Evolutionary conservation across 2,329 filamentous ascomycete genomes (phyloP), one percentile per base, ranked within the genome.

Genomic region (Verticillium zaregamsianum): DNA sequence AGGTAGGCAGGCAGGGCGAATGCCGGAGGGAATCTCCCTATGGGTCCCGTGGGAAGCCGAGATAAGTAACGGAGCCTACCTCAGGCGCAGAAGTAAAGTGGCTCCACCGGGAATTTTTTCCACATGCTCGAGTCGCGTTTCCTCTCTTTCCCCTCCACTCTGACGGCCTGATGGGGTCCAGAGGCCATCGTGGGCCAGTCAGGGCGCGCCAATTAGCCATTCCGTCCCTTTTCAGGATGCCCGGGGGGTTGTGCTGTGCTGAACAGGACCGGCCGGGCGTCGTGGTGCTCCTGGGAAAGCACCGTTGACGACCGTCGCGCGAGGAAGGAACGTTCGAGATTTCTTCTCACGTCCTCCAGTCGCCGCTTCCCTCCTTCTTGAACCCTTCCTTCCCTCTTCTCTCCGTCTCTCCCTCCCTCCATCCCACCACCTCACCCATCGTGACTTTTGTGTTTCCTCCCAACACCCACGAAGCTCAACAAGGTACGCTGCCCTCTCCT

Each of bases 131-230:
- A 52, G 20, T 52, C 45, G 45, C 45, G 45, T 11, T 11, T 52
- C 20, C 45, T 23, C 23, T 52, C n/a, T 55, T 56, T 49, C 58
- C 45, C 57, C 58, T 61, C 59, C 20, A 60, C 60, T 31, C 59
- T 61, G 8, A 8, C n/a, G 7, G 20, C 23, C 20, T 52, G 45
- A 52, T 52, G 45, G 45, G 23, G 45, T 25, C 45, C 9, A 14
- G 23, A 12, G 17, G 8, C 20, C 9, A 52, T 23, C 45, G 12
- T 11, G n/a, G 61, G 11, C 63, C 63, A 63, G 11, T 64, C 59
- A 64, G 52, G 57, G 57, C 6, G 17, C 40, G n/a, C 11, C 61
- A 59, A 64, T 63, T 64, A 63, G 61, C 59, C 54, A 64, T 64
- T 63, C 57, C 57, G 57, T 45, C 12, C 37, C 31, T 35, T 45